Base-by-base conservation (phyloP, 805 yeast genomes). In the Metschnikowia orientalis region DNA sequence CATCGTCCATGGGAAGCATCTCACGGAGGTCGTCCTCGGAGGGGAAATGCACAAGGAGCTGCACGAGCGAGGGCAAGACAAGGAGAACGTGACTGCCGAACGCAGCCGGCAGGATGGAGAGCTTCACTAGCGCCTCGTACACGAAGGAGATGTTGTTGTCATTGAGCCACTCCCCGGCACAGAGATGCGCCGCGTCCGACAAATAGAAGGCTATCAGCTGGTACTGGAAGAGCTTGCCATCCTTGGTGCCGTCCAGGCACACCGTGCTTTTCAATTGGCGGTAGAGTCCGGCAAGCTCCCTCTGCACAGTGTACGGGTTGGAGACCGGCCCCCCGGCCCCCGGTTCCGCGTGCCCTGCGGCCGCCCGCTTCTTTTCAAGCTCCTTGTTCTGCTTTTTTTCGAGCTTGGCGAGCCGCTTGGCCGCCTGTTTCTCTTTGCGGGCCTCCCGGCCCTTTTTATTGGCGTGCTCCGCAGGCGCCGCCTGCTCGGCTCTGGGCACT, bases 101-200 rank as follows among this genome's bases (percentile, higher is more conserved):
- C 10, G 28, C 22, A 8, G 26, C 32, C 9, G 23, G 25, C 9
- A 47, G 39, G n/a, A 59, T 34, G 34, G 56, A 56, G 14, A 40
- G 32, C 21, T 52, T 50, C 30, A 26, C 32, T 25, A 62, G 40
- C 38, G 69, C 67, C 48, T 80, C 87, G 53, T 68, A 83, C 12
- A 79, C 56, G 34, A 81, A 73, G 0, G 81, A 62, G 23, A 83
- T 69, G 44, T 80, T 75, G 47, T 79, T 79, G 48, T 82, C 90
- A 46, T 78, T 79, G 18, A 83, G 58, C 90, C 92, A 83, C 49
- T 80, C 81, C 21, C 73, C 82, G 12, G 79, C 77, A 31, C 65
- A 59, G 10, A 83, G 54, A 44, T 74, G 78, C 27, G 59, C 62
- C 7, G 81, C 42, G 49, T 84, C 92, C 14, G 72, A 73, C 34